phyloP scores from a whole-genome alignment of 345 rosid species.

The Sonneratia caseolaris region DNA sequence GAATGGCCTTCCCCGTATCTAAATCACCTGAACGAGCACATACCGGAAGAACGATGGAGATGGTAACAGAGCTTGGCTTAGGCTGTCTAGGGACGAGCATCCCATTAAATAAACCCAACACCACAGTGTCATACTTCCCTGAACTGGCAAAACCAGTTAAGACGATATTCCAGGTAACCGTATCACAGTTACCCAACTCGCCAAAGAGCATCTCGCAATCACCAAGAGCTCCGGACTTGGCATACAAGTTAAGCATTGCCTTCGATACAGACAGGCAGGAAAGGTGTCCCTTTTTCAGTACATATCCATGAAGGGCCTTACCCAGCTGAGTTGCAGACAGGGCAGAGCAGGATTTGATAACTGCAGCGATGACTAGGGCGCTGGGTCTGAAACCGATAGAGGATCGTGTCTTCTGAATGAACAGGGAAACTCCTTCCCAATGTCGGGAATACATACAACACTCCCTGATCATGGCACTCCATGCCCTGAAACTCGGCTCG shows the following conservation, averaged over 20 bases:
- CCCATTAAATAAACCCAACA: conserved; percentile 37
- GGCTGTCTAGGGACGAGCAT: conserved; percentile 32
- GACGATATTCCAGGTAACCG: conserved; percentile 75
- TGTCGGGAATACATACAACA: conserved; percentile 13
- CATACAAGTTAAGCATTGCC: conserved; percentile 69
- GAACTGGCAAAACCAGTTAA: conserved; percentile 54
- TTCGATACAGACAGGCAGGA: conserved; percentile 47
- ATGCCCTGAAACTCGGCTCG: conserved; percentile 17
- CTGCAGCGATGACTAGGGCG: conserved; percentile 36
- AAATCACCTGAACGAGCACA: conserved; percentile 52
- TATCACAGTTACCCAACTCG: conserved; percentile 39
- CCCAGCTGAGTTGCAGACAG: conserved; percentile 35
- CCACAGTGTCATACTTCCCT: conserved; percentile 29
- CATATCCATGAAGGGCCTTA: conserved; percentile 37
- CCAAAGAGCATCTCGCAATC: conserved; percentile 51
- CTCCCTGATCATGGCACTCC: conserved; percentile 17
- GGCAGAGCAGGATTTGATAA: conserved; percentile 54
- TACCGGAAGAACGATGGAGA: conserved; percentile 57
- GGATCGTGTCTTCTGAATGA: conserved; percentile 25
- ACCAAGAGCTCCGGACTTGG: conserved; percentile 45
- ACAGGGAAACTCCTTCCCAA: conserved; percentile 26
- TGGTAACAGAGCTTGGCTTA: conserved; percentile 52
- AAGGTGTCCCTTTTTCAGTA: conserved; percentile 41
- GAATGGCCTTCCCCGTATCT: conserved; percentile 42
- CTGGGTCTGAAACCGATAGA: conserved; percentile 24